Percentiles rank a stretch among this genome's conserved stretches.
These are phyloP conservation scores for Neonothopanus nambi DNA, from an alignment of 1,284 basidiomycete species.

Conservation along the genomic window DNA sequence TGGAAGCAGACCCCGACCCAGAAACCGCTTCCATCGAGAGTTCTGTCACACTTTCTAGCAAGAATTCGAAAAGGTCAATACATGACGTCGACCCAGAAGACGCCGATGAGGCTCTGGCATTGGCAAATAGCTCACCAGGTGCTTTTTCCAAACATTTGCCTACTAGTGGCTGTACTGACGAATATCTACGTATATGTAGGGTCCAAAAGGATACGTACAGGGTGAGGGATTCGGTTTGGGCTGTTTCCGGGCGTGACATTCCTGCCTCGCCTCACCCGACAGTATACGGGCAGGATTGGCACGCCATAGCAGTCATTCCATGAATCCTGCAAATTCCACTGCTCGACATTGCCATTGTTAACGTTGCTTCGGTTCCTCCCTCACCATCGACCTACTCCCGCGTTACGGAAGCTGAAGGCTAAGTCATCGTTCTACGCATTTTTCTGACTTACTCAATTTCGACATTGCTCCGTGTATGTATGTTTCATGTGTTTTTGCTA, in stretches of 20 bases:
- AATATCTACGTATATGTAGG: not conserved
- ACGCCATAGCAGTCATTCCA: too few relatives aligned
- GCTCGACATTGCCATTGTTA: too few relatives aligned
- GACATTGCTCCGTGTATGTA: not conserved
- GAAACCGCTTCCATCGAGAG: conserved; percentile 37
- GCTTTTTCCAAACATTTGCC: conserved; percentile 9
- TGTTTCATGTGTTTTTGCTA: conserved; percentile 2
- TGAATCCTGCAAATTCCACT: too few relatives aligned
- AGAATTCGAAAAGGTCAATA: conserved; percentile 46
- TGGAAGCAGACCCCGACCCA: conserved; percentile 28
- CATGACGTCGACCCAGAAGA: conserved; percentile 46
- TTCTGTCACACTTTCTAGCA: conserved; percentile 48
- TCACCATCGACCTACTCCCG: too few relatives aligned
- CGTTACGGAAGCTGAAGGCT: conserved; percentile 4
- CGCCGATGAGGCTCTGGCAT: conserved; percentile 28
- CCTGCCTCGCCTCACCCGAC: not conserved
- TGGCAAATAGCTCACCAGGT: conserved; percentile 48
- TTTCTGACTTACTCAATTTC: conserved; percentile 1
- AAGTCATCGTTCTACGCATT: conserved; percentile 9
- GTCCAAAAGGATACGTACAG: conserved; percentile 15
- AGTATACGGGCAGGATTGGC: too few relatives aligned
- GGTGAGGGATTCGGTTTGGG: not conserved
- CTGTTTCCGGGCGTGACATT: not conserved
- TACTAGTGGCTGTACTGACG: not conserved
- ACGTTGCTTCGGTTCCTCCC: too few relatives aligned